Base-by-base conservation (phyloP, 805 yeast genomes). In the Starmerella bombicola region DNA sequence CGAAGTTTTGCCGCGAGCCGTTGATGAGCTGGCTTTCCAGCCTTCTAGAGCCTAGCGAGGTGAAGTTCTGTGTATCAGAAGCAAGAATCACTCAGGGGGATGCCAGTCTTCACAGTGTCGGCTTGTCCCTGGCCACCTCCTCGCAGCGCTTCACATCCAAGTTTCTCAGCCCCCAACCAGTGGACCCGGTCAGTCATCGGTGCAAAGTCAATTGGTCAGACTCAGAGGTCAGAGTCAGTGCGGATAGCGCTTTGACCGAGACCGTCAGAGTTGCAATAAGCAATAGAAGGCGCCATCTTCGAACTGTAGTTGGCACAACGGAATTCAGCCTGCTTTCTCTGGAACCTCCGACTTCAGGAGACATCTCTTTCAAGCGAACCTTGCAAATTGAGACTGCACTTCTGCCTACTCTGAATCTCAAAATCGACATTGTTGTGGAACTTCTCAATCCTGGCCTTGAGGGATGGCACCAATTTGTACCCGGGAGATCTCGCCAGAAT, bases 101-200 rank as follows among this genome's bases (percentile, higher is more conserved):
- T 23, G 49, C 51, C 15, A 33, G 46, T 15, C 47, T 53, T 9
- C 50, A 51, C 24, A 33, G 47, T 35, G 55, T 51, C 7, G 43
- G 40, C 16, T 35, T 52, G 6, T 43, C 47, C 23, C 35, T 50
- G 33, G 30, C 45, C 8, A 47, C 51, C 13, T 30, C 38, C 21
- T 33, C 50, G 20, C 51, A 49, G 40, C 52, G 43, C 17, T 53
- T 37, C 42, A 33, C 40, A 4, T 44, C 55, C 9, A 44, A 28
- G 20, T 24, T 47, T 26, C 45, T 30, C 17, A 30, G 9, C 21
- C 52, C 54, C 16, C 39, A 35, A 23, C 57, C 57, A 8, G 57
- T 46, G 8, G 57, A 53, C 28, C 54, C 55, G 7, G 50, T 53
- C 20, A 42, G 49, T 23, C 47, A 42, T 26, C 46, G 57, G n/a